These are phyloP conservation scores for Melocanna baccifera DNA, from an alignment of 176 grass and related monocot genomes.

Conservation along the genomic window DNA sequence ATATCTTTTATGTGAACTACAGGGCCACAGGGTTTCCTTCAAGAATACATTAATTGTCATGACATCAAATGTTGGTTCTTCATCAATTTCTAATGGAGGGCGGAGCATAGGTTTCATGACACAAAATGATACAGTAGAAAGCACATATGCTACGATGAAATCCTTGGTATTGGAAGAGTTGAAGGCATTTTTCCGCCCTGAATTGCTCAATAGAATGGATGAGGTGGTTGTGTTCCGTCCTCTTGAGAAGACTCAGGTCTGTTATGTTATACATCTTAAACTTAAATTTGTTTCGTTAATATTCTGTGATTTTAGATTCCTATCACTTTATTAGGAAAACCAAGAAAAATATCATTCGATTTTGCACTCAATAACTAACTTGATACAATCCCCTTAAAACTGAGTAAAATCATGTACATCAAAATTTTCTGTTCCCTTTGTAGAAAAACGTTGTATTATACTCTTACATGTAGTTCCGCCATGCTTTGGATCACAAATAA, in stretches of 20 bases:
- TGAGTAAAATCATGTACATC: background rate
- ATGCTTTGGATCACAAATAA: slow-evolving; percentile 1
- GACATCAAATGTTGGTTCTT: slow-evolving; percentile 93
- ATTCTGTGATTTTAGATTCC: background rate
- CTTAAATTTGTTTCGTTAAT: slow-evolving; percentile 5
- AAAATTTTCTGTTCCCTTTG: background rate
- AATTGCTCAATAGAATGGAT: slow-evolving; percentile 95
- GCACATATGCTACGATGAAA: slow-evolving; percentile 71
- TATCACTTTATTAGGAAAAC: background rate
- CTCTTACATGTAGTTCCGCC: background rate
- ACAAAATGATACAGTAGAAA: slow-evolving; percentile 55
- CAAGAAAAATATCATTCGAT: background rate
- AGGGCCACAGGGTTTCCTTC: slow-evolving; percentile 94
- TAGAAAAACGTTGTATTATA: background rate
- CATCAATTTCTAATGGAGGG: slow-evolving; percentile 70
- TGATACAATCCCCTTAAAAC: background rate
- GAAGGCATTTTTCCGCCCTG: slow-evolving; percentile 84
- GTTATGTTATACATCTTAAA: slow-evolving; percentile 7
- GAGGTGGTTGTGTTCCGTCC: slow-evolving; percentile 90
- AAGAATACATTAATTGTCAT: slow-evolving; percentile 95
- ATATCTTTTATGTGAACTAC: slow-evolving; percentile 30
- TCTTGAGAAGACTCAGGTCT: slow-evolving; percentile 83
- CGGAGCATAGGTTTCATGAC: slow-evolving; percentile 65
- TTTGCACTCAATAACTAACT: background rate
- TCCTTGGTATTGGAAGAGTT: slow-evolving; percentile 78